Evolutionary conservation across 352 stramenopile genomes (phyloP).

Genomic region (Globisporangium uncinulatum): DNA sequence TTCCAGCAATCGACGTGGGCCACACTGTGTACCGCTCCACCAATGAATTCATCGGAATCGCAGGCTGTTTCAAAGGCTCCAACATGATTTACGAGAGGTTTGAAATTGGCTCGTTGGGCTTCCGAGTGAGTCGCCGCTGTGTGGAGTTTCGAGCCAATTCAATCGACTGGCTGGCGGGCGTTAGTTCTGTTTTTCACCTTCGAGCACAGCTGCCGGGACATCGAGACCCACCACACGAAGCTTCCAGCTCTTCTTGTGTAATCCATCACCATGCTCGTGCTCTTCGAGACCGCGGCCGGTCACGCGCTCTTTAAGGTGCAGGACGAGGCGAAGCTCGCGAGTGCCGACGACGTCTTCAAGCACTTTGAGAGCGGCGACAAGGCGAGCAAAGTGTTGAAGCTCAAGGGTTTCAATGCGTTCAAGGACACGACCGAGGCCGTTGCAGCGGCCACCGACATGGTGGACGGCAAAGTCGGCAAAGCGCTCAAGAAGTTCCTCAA

Average conservation of each 20-base stretch:
- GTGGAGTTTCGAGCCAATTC: not conserved
- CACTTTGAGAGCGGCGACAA: slow-evolving; percentile 90
- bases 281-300: slow-evolving; percentile 99
- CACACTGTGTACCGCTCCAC: not conserved
- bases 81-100: too few relatives aligned
- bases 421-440: slow-evolving; percentile 98
- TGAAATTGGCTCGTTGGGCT: not conserved
- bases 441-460: slow-evolving; percentile 93
- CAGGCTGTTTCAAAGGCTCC: too few relatives aligned
- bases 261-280: slow-evolving; percentile 91
- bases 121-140: not conserved
- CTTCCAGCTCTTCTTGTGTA: not conserved
- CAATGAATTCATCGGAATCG: not conserved
- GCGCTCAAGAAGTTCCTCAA: slow-evolving; percentile 99
- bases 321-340: slow-evolving; percentile 91
- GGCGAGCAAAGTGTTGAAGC: slow-evolving; percentile 89
- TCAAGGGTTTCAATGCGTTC: slow-evolving; percentile 98
- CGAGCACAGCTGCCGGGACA: slow-evolving; percentile 1
- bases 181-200: slow-evolving; percentile 1
- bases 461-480: slow-evolving; percentile 98
- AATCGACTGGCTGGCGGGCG: not conserved
- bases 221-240: not conserved
- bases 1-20: not conserved
- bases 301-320: slow-evolving; percentile 99
- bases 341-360: slow-evolving; percentile 89